Base-by-base conservation (phyloP, 2,329 filamentous ascomycete genomes). In the Myrmaecium sp. region DNA sequence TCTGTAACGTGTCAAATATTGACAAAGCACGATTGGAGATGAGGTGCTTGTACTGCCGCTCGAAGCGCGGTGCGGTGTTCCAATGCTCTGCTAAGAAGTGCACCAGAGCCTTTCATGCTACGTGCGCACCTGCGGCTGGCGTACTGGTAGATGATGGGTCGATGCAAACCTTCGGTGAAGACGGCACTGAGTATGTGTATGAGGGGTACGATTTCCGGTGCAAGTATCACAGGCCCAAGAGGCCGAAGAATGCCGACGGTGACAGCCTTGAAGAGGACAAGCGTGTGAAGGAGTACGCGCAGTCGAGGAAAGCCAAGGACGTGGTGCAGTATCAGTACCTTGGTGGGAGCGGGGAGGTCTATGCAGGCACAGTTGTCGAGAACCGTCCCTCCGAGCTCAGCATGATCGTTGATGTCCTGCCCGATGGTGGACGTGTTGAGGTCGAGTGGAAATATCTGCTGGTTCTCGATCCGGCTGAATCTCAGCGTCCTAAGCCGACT, bases 21-120 rank as follows among this genome's bases (percentile, higher is more conserved):
- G 74, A 79, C 45, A 86, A 89, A 49, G 81, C 79, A 30, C 78
- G 86, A 12, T 58, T 92, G 38, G 83, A 91, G 14, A 72, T 95
- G 38, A 93, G 92, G 52, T 98, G 89, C 51, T 72, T 92, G 34
- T 93, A 81, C 55, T 98, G 89, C 47, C 80, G 84, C 17, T 91
- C 83, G 17, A 91, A 89, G 51, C 79, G 78, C 30, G 89, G 89
- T n/a, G 82, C 82, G 10, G 94, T 86, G 54, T 91, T 98, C 56
- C 86, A 95, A 51, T 98, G 89, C 53, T 91, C 82, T 1, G 76
- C 82, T 39, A 86, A 84, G 58, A 95, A 93, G 49, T 98, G 89
- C 43, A 77, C 81, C 4, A 66, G 89, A 36, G 77, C 86, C 6
- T 98, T 94, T 52, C 89, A 98, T 48, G 80, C 86, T 10, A 95